Base-by-base conservation (phyloP, 2,329 filamentous ascomycete genomes). In the Cladosporium colombiae region DNA sequence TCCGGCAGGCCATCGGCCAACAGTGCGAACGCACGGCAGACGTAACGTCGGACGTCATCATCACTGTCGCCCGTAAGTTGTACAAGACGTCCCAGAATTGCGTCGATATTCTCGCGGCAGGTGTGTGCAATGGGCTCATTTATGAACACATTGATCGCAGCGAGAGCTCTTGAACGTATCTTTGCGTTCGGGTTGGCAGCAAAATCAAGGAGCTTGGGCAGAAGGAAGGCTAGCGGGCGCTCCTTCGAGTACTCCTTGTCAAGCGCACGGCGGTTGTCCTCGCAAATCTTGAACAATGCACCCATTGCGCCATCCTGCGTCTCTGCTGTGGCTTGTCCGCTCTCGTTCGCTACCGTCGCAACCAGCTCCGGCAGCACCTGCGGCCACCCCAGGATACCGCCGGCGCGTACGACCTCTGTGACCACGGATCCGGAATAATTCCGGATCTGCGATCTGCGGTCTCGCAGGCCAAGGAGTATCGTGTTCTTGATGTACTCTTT, bases 241-340 rank as follows among this genome's bases (percentile, higher is more conserved):
- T 97, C 90, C 67, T 93, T 92, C 74, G 93, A 89, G 77, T 96
- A 92, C 69, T 97, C 92, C 72, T 89, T 89, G 79, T 96, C 92
- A 63, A 99, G 83, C 66, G 92, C 84, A 76, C 91, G 92, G 74
- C 88, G 89, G 80, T 96, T 97, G 80, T 99, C 95, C 79, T 99
- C 95, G 79, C 95, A 99, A 68, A 99, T 93, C 83, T 98, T 98
- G 77, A 90, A 83, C 78, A 99, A 84, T 57, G 95, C 93, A 58
- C 91, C 88, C 91, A 98, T 97, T 71, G 92, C 93, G 68, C 93
- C 93, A 77, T 99, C 94, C 76, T 97, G 93, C 14, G 90, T 89
- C 74, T 91, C 86, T 52, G 85, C 81, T 68, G 89, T 87, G 49
- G 91, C 89, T 55, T 82, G 83, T 25, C 61, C 61, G 11, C 46